Conservation (phyloP, 139 green algal species). For the Choricystis sp. region DNA sequence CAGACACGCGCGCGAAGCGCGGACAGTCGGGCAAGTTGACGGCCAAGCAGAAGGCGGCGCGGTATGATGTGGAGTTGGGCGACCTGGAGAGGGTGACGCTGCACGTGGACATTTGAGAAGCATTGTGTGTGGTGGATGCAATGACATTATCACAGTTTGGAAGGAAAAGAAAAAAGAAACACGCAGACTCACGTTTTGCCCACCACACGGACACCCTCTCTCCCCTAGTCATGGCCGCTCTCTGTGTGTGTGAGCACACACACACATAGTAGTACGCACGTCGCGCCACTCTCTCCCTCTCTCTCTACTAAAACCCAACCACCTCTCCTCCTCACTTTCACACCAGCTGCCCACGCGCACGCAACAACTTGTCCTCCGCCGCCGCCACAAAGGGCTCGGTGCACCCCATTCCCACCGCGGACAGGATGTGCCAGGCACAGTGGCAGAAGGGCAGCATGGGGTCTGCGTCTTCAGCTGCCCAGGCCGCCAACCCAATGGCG, state of each 20-base stretch:
- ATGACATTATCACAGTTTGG: too few relatives aligned
- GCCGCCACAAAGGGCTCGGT: not conserved
- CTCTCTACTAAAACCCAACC: too few relatives aligned
- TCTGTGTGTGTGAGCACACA: too few relatives aligned
- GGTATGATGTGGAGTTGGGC: constrained; percentile 17
- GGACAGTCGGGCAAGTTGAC: constrained; percentile 17
- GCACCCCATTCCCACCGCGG: not conserved
- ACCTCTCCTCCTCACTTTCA: too few relatives aligned
- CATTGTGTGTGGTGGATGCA: too few relatives aligned
- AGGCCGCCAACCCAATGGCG: not conserved
- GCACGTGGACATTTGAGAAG: constrained; percentile 44
- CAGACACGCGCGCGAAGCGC: constrained; percentile 42
- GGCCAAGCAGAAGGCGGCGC: constrained; percentile 29
- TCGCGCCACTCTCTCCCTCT: too few relatives aligned
- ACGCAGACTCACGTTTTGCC: too few relatives aligned
- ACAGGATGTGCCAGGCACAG: not conserved
- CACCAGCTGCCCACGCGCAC: too few relatives aligned
- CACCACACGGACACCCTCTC: too few relatives aligned
- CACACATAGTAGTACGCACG: too few relatives aligned
- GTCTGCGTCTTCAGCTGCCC: not conserved
- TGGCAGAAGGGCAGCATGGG: not conserved
- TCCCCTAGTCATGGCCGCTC: too few relatives aligned
- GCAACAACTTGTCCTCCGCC: not conserved
- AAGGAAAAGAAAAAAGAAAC: too few relatives aligned
- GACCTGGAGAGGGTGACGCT: constrained; percentile 28